Evolutionary conservation across 2,329 filamentous ascomycete species (phyloP).

Genomic region (Diaporthe ampelina): DNA sequence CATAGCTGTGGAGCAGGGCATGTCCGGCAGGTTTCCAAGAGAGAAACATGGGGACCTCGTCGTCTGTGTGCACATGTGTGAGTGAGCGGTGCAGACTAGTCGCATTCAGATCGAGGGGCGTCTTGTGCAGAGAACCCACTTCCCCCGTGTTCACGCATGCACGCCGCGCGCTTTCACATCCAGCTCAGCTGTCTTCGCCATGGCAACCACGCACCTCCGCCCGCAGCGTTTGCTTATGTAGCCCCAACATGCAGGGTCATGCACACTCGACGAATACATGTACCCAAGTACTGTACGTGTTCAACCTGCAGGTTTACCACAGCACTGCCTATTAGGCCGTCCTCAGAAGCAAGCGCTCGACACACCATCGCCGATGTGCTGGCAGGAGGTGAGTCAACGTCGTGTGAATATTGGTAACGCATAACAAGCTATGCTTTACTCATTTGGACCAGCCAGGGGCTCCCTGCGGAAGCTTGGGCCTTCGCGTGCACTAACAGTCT

Average conservation of each 20-base stretch:
- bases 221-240: neutral
- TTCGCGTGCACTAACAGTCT: neutral
- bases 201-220: constrained; percentile 18
- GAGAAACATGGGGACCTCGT: neutral
- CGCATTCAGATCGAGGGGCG: neutral
- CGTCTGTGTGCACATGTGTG: too few species aligned
- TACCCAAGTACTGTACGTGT: neutral
- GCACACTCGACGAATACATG: neutral
- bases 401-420: neutral
- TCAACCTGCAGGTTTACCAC: neutral
- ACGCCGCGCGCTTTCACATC: too few species aligned
- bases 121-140: constrained; percentile 12
- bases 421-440: constrained; percentile 22
- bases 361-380: constrained; percentile 29
- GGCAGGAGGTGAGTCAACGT: constrained; percentile 23
- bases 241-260: neutral
- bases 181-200: constrained; percentile 14
- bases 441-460: constrained; percentile 10
- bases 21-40: constrained; percentile 10
- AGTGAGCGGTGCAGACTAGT: neutral
- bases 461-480: neutral
- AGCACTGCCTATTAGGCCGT: too few species aligned
- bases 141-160: neutral
- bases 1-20: constrained; percentile 25
- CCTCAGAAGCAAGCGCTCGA: too few species aligned